Evolutionary conservation across 1,284 basidiomycete species (phyloP).

Genomic region (Ustilago trichophora): DNA sequence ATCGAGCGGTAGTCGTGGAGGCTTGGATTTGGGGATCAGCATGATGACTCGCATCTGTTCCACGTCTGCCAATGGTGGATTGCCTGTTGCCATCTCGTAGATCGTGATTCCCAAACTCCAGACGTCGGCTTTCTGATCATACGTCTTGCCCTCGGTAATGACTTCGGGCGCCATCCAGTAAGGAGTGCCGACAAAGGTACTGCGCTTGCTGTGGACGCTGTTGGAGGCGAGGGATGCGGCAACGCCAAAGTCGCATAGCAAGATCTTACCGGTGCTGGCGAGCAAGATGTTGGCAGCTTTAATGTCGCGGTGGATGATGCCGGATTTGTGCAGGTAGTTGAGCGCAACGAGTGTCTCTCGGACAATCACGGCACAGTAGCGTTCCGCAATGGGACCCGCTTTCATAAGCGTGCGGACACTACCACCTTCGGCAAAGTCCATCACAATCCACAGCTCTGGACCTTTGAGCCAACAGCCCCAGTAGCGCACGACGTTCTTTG

Average conservation of each 20-base stretch:
- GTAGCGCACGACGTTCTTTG: constrained; percentile 92
- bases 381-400: constrained; percentile 83
- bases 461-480: constrained; percentile 95
- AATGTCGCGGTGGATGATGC: constrained; percentile 57
- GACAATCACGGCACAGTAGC: constrained; percentile 85
- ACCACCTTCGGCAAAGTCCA: constrained; percentile 97
- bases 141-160: constrained; percentile 67
- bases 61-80: constrained; percentile 54
- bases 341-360: constrained; percentile 75
- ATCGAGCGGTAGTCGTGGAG: constrained; percentile 80
- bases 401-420: constrained; percentile 87
- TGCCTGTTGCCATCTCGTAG: constrained; percentile 56
- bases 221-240: constrained; percentile 81
- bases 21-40: constrained; percentile 86
- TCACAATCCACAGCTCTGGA: constrained; percentile 96
- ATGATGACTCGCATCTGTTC: constrained; percentile 89
- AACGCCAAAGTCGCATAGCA: constrained; percentile 68
- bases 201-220: constrained; percentile 68
- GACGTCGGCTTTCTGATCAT: constrained; percentile 55
- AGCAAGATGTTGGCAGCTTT: constrained; percentile 57
- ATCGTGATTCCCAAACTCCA: constrained; percentile 56
- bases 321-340: constrained; percentile 48
- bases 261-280: constrained; percentile 44
- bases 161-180: constrained; percentile 63
- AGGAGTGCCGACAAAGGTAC: constrained; percentile 54